Evolutionary conservation across 371 early-diverging fungal species (phyloP).

Genomic region (Mortierella sp.): DNA sequence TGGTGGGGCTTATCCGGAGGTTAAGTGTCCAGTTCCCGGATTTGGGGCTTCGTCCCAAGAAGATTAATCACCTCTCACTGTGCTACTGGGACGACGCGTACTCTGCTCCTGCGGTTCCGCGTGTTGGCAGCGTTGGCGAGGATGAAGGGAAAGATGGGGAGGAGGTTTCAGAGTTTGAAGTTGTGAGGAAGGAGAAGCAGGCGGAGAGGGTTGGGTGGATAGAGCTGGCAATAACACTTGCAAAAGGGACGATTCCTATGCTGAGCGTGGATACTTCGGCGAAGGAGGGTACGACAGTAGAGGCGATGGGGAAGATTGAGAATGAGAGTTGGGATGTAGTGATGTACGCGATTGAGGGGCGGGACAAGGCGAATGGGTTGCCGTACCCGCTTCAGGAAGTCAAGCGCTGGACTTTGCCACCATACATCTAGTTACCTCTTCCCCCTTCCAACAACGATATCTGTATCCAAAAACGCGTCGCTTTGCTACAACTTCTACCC

Average conservation of each 20-base stretch:
- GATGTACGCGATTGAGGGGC: constrained; percentile 31
- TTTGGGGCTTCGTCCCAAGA: constrained; percentile 27
- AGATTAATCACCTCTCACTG: constrained; percentile 45
- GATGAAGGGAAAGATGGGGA: too few species aligned
- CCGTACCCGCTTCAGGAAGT: constrained; percentile 34
- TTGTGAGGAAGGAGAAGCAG: too few species aligned
- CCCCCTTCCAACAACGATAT: too few species aligned
- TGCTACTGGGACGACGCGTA: constrained; percentile 41
- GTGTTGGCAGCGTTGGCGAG: not conserved
- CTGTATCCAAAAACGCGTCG: too few species aligned
- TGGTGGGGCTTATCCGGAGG: not conserved
- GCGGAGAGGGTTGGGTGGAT: constrained; percentile 8
- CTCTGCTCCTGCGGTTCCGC: not conserved
- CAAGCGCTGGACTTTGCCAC: constrained; percentile 31
- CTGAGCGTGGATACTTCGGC: not conserved
- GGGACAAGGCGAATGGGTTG: constrained; percentile 4
- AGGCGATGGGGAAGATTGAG: not conserved
- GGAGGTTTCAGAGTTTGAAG: too few species aligned
- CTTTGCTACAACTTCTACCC: too few species aligned
- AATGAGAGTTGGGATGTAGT: constrained; percentile 46
- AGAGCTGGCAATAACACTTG: constrained; percentile 12
- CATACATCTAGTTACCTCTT: not conserved
- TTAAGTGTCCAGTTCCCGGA: constrained; percentile 30
- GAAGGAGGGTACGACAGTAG: not conserved
- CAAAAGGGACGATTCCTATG: constrained; percentile 1